Evolutionary conservation across 352 stramenopile species (phyloP).

Genomic region (Phytophthora sp.): DNA sequence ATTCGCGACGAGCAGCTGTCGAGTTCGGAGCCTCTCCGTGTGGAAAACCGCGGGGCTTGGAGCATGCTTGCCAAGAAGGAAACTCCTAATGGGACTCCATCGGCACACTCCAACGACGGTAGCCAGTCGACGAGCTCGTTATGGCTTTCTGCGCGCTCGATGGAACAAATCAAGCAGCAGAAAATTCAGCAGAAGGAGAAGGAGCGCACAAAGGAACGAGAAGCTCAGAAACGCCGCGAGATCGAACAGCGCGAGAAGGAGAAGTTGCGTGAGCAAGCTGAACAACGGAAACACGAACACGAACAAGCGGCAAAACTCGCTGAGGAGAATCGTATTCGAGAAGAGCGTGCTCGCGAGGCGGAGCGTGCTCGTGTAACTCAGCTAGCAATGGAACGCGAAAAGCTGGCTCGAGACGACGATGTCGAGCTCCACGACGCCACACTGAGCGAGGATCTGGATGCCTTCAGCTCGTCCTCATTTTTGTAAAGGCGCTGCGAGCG

Average conservation of each 20-base stretch:
- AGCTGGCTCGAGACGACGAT: conserved; percentile 68
- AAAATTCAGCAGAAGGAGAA: conserved; percentile 88
- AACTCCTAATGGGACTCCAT: conserved; percentile 58
- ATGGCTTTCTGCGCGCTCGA: conserved; percentile 83
- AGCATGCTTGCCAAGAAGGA: conserved; percentile 86
- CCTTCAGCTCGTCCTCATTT: conserved; percentile 90
- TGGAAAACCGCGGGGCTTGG: conserved; percentile 87
- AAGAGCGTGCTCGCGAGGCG: conserved; percentile 63
- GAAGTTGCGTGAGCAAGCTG: conserved; percentile 72
- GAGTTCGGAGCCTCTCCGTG: conserved; percentile 66
- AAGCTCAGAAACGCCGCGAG: conserved; percentile 71
- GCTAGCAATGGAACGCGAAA: conserved; percentile 69
- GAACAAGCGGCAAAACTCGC: conserved; percentile 50
- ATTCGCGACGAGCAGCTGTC: conserved; percentile 71
- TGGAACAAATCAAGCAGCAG: conserved; percentile 90
- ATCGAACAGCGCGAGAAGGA: conserved; percentile 71
- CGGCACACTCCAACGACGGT: conserved; percentile 62
- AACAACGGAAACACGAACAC: conserved; percentile 67
- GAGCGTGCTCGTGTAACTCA: conserved; percentile 61
- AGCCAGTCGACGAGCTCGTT: conserved; percentile 81
- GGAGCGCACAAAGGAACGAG: conserved; percentile 69
- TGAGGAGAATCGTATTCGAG: conserved; percentile 60
- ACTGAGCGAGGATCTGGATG: conserved; percentile 81
- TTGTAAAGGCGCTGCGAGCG: conserved; percentile 53
- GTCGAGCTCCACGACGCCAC: conserved; percentile 74